Evolutionary conservation across 73 alveolate species (phyloP).

Genomic region (Durusdinium trenchii): DNA sequence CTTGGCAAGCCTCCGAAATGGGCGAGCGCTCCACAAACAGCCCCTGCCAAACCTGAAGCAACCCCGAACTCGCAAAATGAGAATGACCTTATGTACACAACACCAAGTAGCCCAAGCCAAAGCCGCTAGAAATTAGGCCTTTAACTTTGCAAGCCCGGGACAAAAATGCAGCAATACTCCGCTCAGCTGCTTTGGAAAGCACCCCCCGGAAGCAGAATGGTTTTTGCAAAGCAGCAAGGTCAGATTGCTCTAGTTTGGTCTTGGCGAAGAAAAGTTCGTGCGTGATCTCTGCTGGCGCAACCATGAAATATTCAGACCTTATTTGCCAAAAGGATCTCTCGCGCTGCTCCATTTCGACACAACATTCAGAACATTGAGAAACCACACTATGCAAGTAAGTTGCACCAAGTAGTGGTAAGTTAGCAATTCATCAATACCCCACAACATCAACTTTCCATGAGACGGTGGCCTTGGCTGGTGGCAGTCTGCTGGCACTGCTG

Average conservation of each 20-base stretch:
- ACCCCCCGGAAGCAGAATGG: not conserved
- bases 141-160: too few species aligned
- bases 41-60: slow-evolving; percentile 64
- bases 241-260: slow-evolving; percentile 52
- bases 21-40: slow-evolving; percentile 92
- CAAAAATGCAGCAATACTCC: not conserved
- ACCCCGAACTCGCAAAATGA: not conserved
- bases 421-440: slow-evolving; percentile 89
- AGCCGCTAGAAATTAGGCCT: too few species aligned
- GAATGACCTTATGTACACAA: too few species aligned
- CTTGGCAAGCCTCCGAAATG: slow-evolving; percentile 93
- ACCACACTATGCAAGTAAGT: not conserved
- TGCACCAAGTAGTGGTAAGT: slow-evolving; percentile 77
- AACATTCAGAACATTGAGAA: not conserved
- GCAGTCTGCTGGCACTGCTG: not conserved
- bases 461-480: slow-evolving; percentile 47
- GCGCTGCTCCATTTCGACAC: not conserved
- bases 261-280: slow-evolving; percentile 72
- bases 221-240: not conserved
- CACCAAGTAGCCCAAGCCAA: too few species aligned
- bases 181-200: too few species aligned
- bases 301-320: slow-evolving; percentile 89
- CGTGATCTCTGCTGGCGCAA: slow-evolving; percentile 62
- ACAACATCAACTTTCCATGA: slow-evolving; percentile 72
- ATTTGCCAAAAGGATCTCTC: not conserved